Evolutionary conservation across 78 protist genomes (phyloP), one percentile per base, ranked within the genome.

Genomic region (slime mould (Dictyostelium discoideum)): DNA sequence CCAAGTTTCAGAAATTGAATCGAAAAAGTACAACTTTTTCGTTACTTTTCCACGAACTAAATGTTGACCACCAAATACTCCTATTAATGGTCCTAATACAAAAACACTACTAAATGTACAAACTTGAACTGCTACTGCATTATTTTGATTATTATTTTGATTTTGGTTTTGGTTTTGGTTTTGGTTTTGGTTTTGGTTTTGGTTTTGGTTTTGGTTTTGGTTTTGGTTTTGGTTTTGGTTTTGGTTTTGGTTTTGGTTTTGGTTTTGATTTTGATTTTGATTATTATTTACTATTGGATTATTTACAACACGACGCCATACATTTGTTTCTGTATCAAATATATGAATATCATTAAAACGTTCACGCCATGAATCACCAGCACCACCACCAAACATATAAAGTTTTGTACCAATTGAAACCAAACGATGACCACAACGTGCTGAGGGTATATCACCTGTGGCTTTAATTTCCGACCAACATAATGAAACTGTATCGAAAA

Each of bases 311-410:
- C 84, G 54, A 37, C 88, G 32, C 97, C 97, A 94, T 24, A 63
- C 6, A 80, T 84, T 87, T 46, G 93, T 86, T 24, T 87, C 90
- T 3, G 97, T 86, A 60, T 94, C 85, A 83, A 29, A 94, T 1
- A 94, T 85, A 48, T 94, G 94, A 29, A 94, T 65, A 81, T 86
- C 93, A 16, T 85, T 94, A 84, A 83, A 87, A 24, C 80, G 57
- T 24, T 86, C 85, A 6, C 80, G 32, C 97, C 97, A 94, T 0
- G 73, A 39, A 22, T 94, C 97, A 57, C 93, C 97, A 9, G 92
- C 86, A 46, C 97, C 97, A n/a, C 97, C 97, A 24, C 97, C 97
- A 78, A 87, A 94, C 92, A 94, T 24, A 67, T 82, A 94, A 10
- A 85, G 88, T 20, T 94, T 78, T 1, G 42, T 65, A 39, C 87